These are phyloP conservation scores for Cladorrhinum sp. DNA, from an alignment of 2,329 filamentous ascomycete species.

Conservation along the genomic window DNA sequence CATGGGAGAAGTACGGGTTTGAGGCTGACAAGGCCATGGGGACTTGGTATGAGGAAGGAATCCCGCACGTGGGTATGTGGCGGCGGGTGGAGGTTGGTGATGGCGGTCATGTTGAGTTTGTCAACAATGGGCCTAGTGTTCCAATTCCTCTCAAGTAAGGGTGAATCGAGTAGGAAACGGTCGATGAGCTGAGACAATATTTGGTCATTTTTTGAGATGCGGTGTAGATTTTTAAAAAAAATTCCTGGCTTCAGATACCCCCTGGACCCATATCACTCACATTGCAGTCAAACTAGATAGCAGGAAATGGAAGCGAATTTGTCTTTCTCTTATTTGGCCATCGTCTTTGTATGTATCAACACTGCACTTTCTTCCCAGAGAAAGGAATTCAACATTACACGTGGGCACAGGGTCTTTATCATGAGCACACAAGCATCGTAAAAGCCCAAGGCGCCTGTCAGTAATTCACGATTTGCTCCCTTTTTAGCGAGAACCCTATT, in stretches of 20 bases:
- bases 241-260: neutral
- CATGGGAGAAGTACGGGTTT: slow-evolving; percentile 75
- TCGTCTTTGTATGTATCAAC: neutral
- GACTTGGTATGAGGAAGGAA: slow-evolving; percentile 78
- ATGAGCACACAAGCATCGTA: slow-evolving; percentile 7
- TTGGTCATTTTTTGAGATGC: neutral
- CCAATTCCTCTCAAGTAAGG: neutral
- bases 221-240: neutral
- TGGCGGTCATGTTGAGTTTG: neutral
- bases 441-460: slow-evolving; percentile 16
- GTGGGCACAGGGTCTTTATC: slow-evolving; percentile 13
- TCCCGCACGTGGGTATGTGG: slow-evolving; percentile 82
- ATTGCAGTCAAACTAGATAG: neutral
- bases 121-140: neutral
- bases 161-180: neutral
- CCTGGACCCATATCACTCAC: neutral
- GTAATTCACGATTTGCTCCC: slow-evolving; percentile 27
- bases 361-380: neutral
- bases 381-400: slow-evolving; percentile 11
- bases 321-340: neutral
- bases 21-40: slow-evolving; percentile 69
- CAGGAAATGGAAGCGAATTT: neutral
- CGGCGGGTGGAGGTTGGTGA: neutral
- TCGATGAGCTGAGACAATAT: neutral
- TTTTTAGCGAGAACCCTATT: slow-evolving; percentile 36